A percentile compares a stretch with the other conserved stretches of the same genome.
These are phyloP conservation scores for Hypoxylon sp. DNA, from an alignment of 2,329 filamentous ascomycete genomes.

Conservation along the genomic window DNA sequence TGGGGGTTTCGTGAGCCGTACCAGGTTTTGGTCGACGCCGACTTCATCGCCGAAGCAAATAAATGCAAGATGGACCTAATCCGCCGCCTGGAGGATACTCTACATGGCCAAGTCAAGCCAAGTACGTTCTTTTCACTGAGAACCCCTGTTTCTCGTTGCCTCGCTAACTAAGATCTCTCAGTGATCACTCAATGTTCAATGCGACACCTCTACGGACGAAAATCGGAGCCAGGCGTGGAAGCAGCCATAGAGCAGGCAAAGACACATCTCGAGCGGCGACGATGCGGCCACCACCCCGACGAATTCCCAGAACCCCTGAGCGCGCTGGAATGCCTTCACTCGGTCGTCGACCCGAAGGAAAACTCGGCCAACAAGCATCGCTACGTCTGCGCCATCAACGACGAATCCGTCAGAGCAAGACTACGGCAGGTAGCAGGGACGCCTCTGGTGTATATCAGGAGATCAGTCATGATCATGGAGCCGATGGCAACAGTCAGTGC, in stretches of 20 bases:
- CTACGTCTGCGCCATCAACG: conserved; percentile 81
- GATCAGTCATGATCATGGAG: conserved; percentile 81
- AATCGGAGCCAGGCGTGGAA: conserved; percentile 60
- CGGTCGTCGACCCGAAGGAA: conserved; percentile 80
- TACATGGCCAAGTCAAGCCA: conserved; percentile 86
- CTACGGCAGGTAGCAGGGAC: conserved; percentile 75
- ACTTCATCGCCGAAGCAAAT: conserved; percentile 82
- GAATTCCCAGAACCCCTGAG: conserved; percentile 75
- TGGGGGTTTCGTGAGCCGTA: conserved; percentile 95
- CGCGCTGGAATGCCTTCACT: conserved; percentile 72
- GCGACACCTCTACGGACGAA: conserved; percentile 75
- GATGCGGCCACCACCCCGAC: conserved; percentile 79
- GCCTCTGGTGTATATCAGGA: conserved; percentile 79
- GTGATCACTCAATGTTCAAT: conserved; percentile 86
- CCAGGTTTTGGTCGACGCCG: conserved; percentile 87
- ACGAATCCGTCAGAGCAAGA: conserved; percentile 66
- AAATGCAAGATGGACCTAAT: conserved; percentile 91
- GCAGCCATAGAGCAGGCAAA: conserved; percentile 79
- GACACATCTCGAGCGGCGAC: conserved; percentile 71
- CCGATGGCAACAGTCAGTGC: conserved; percentile 76
- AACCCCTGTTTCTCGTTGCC: background rate
- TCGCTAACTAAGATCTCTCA: conserved; percentile 41
- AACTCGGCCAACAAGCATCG: conserved; percentile 77
- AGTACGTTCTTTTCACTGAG: conserved; percentile 58
- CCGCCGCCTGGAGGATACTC: conserved; percentile 77